These are phyloP conservation scores for Kuraishia borneana DNA, from an alignment of 805 yeast species.

Conservation along the genomic window DNA sequence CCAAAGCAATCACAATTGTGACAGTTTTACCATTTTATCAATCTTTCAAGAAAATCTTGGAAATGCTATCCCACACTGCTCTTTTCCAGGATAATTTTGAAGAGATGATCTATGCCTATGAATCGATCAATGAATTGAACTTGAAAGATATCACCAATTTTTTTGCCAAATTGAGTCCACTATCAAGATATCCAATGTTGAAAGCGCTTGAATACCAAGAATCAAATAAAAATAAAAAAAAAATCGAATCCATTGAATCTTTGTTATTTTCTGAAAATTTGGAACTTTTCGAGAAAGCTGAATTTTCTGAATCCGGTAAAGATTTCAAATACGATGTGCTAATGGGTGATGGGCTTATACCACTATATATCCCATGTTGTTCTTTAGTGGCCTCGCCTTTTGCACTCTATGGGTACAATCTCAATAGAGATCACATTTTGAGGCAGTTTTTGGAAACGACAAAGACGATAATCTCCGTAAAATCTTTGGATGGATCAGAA, in stretches of 20 bases:
- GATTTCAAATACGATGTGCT: constrained; percentile 2
- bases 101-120: constrained; percentile 8
- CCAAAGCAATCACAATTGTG: constrained; percentile 33
- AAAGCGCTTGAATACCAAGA: constrained; percentile 1
- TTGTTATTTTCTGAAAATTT: constrained; percentile 1
- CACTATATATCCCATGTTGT: constrained; percentile 12
- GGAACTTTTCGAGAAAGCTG: background rate
- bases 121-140: constrained; percentile 16
- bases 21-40: constrained; percentile 32
- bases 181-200: background rate
- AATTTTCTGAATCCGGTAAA: background rate
- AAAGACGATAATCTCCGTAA: background rate
- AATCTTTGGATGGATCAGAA: background rate
- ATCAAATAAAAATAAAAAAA: background rate
- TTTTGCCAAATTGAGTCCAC: background rate
- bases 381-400: constrained; percentile 15
- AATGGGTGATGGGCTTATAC: constrained; percentile 14
- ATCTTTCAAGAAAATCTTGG: constrained; percentile 35
- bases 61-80: constrained; percentile 31
- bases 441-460: constrained; percentile 8
- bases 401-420: constrained; percentile 18
- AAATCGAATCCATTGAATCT: background rate
- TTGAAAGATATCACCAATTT: constrained; percentile 8
- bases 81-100: constrained; percentile 13
- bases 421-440: constrained; percentile 15